Evolutionary conservation across 139 green algal species (phyloP), one percentile per base, ranked within the genome.

Genomic region (Coelastrella sp.): DNA sequence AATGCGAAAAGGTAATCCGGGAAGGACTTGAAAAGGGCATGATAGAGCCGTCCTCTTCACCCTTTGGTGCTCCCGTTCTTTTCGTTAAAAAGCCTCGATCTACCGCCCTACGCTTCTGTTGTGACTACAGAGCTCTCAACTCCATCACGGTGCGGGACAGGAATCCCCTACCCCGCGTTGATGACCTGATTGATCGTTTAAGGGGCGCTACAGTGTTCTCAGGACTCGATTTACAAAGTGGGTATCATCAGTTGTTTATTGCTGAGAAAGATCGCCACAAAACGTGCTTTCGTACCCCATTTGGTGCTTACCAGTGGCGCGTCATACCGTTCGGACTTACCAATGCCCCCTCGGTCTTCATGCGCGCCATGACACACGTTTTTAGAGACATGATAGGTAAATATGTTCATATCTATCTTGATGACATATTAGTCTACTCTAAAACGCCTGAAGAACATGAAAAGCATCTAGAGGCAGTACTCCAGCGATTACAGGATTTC

Each of bases 61-160:
- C 93, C 9, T 95, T 89, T 84, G 92, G 89, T 35, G 91, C 93
- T 25, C 90, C 93, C 4, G 83, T 96, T 7, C 87, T 97, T 0
- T 97, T 97, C 91, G 94, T 93, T 6, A 10, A 15, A 8, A 80
- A 79, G 0, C 96, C 96, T 90, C 89, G 94, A 74, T 91, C 94
- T 86, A 91, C 90, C 14, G 84, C 59, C 19, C 74, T 96, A 8
- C 68, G 94, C 27, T 90, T 97, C 89, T 93, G 87, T 49, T 84
- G 95, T 61, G 94, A 96, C 70, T 96, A 96, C 58, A 80, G 93
- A 6, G 89, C 82, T 8, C 66, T 95, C 12, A 97, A 96, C 79
- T 89, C 90, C 11, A 83, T 92, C 4, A 96, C 93, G 7, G 68
- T 95, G 19, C 93, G 94, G 60, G 94, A 97, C 58, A 66, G 60